Conservation (phyloP, 192 early-diverging fungal species). For the Rhizoclosmatium globosum region DNA sequence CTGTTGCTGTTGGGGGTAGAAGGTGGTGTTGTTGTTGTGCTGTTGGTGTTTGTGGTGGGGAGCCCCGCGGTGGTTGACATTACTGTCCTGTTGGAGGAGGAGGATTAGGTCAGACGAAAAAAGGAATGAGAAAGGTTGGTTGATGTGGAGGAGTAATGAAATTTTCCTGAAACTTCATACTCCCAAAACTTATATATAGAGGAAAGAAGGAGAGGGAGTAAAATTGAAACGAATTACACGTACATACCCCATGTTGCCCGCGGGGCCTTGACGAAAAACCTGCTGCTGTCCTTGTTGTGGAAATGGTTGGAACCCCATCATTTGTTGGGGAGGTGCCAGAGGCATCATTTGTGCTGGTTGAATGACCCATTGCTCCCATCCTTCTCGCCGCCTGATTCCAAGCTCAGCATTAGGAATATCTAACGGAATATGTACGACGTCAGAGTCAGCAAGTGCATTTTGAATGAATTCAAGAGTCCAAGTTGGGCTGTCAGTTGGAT, state of each 20-base stretch:
- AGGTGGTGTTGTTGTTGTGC: slow-evolving; percentile 27
- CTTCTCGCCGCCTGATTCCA: slow-evolving; percentile 58
- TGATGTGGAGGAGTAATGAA: no score
- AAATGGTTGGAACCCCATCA: slow-evolving; percentile 2
- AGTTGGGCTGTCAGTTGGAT: slow-evolving; percentile 29
- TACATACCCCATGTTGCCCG: slow-evolving; percentile 29
- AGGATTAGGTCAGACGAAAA: background rate
- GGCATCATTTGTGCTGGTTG: background rate
- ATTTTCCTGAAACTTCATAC: background rate
- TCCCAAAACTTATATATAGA: background rate
- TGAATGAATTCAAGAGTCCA: slow-evolving; percentile 43
- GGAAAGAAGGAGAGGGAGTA: background rate
- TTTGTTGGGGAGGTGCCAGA: background rate
- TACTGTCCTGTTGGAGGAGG: slow-evolving; percentile 5
- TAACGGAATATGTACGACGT: slow-evolving; percentile 60
- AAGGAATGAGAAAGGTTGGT: background rate
- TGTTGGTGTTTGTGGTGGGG: slow-evolving; percentile 15
- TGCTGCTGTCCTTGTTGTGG: background rate
- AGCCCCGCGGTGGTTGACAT: slow-evolving; percentile 41
- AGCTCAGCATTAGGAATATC: background rate
- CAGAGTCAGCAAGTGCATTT: slow-evolving; percentile 43
- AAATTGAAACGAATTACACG: background rate
- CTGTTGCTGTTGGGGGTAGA: slow-evolving; percentile 35
- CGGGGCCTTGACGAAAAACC: slow-evolving; percentile 42
- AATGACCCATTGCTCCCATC: slow-evolving; percentile 89